These are phyloP conservation scores for Pestalotiopsis sp. DNA, from an alignment of 2,329 filamentous ascomycete genomes.

Conservation along the genomic window DNA sequence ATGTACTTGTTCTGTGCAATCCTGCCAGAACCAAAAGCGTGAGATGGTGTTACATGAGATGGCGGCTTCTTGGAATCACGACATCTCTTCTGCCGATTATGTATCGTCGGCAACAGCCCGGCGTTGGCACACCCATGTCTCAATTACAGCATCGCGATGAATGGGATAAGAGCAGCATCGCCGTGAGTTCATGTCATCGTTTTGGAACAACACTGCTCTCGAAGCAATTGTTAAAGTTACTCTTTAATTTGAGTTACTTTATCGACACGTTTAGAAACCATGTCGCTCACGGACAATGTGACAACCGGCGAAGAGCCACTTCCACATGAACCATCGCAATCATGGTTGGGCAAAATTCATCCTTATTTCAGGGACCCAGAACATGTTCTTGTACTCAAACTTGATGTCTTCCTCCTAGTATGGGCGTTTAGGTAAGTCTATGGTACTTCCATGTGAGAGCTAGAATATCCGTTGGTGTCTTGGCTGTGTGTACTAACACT, in stretches of 20 bases:
- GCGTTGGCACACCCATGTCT: neutral
- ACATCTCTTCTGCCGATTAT: neutral
- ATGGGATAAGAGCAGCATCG: neutral
- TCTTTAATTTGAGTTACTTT: too few species aligned
- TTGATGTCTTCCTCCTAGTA: conserved; percentile 28
- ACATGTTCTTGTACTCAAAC: conserved; percentile 31
- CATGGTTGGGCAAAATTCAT: conserved; percentile 32
- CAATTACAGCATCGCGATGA: neutral
- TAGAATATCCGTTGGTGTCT: neutral
- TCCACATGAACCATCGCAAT: neutral
- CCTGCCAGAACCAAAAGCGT: neutral
- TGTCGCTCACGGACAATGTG: neutral
- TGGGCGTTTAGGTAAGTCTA: conserved; percentile 33
- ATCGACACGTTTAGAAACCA: neutral
- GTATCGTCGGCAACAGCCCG: neutral
- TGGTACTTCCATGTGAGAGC: neutral
- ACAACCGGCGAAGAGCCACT: neutral
- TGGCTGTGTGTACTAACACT: neutral
- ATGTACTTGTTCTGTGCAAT: neutral
- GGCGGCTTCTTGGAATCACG: neutral
- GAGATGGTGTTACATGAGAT: neutral
- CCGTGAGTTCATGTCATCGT: too few species aligned
- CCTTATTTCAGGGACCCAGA: conserved; percentile 31
- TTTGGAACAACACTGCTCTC: too few species aligned
- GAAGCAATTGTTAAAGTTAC: too few species aligned